phyloP scores from a whole-genome alignment of 768 basidiomycete species.

The Tulasnella sp. region DNA sequence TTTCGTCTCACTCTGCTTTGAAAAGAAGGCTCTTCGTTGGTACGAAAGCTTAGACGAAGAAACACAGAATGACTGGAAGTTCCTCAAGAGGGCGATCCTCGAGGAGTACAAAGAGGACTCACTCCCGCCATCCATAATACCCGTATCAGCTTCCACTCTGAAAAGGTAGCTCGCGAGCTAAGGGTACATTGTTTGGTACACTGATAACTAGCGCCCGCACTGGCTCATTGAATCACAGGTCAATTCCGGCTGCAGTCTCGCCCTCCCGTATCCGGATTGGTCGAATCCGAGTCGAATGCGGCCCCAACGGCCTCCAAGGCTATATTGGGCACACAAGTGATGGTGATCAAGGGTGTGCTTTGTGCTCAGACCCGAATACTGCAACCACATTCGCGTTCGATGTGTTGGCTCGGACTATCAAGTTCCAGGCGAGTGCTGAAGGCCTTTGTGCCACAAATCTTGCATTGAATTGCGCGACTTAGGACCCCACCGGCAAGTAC shows the following conservation, averaged over 20 bases:
- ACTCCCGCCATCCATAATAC: too few relatives aligned
- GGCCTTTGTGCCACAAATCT: too few relatives aligned
- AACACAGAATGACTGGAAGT: neutral
- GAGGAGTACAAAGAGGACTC: neutral
- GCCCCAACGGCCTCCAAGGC: neutral
- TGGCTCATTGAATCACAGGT: neutral
- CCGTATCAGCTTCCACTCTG: neutral
- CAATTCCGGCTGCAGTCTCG: neutral
- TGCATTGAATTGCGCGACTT: too few relatives aligned
- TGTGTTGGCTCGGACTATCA: neutral
- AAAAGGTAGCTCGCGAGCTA: neutral
- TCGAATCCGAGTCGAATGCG: neutral
- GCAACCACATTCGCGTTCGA: neutral
- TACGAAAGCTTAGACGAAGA: constrained; percentile 6
- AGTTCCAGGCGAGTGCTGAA: too few relatives aligned
- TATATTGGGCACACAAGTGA: too few relatives aligned
- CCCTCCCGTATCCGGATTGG: neutral
- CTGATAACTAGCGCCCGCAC: too few relatives aligned
- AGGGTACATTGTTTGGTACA: too few relatives aligned
- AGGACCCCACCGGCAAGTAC: too few relatives aligned
- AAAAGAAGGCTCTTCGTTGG: neutral
- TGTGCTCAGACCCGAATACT: neutral
- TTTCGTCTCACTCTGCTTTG: too few relatives aligned
- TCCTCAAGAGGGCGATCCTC: neutral
- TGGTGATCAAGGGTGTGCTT: neutral